phyloP scores from a whole-genome alignment of 2,329 filamentous ascomycete genomes.

The Fusarium sp. region DNA sequence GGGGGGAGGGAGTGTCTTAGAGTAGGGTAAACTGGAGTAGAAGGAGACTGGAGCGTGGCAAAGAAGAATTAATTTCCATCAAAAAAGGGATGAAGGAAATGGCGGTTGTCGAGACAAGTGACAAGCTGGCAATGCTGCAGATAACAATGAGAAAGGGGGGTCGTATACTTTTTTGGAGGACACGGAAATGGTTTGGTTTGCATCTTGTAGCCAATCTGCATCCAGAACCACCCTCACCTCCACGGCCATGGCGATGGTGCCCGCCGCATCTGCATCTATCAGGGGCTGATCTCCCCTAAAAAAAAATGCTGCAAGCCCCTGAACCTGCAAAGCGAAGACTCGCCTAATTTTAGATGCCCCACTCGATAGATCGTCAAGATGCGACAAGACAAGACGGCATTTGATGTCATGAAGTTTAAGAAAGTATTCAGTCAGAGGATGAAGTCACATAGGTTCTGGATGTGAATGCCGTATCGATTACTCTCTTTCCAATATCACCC shows the following conservation, averaged over 20 bases:
- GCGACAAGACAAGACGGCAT: neutral
- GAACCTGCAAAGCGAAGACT: conserved; percentile 2
- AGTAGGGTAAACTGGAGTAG: conserved; percentile 12
- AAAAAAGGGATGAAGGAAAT: conserved; percentile 19
- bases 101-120: conserved; percentile 3
- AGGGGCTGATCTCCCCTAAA: conserved; percentile 23
- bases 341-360: conserved; percentile 43
- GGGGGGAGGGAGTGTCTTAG: conserved; percentile 18
- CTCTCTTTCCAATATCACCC: neutral
- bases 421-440: neutral
- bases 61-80: conserved; percentile 24
- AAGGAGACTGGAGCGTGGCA: conserved; percentile 28
- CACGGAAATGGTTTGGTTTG: conserved; percentile 32
- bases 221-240: conserved; percentile 17
- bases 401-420: conserved; percentile 33
- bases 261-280: conserved; percentile 27
- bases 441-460: neutral
- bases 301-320: neutral
- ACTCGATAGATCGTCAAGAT: conserved; percentile 21
- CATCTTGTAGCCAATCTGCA: conserved; percentile 39
- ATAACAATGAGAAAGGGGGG: conserved; percentile 33
- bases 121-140: conserved; percentile 22
- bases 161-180: conserved; percentile 26
- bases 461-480: neutral
- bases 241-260: conserved; percentile 25